Evolutionary conservation across 2,329 filamentous ascomycete genomes (phyloP).

Genomic region (Xylariales sp.): DNA sequence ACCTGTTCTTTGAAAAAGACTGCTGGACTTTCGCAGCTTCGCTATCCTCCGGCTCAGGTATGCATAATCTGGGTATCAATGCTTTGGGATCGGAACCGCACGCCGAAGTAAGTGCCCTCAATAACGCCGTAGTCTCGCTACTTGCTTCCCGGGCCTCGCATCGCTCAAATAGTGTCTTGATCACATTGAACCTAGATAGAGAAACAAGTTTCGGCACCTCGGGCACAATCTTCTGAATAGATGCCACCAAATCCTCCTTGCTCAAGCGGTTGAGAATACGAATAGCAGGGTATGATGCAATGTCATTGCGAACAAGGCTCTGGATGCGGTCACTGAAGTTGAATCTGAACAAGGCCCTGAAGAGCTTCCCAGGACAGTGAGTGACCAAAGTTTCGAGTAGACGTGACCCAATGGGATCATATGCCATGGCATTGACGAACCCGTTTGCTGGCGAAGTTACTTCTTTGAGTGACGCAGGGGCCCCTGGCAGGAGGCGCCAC

Average conservation of each 20-base stretch:
- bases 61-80: slow-evolving; percentile 46
- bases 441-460: slow-evolving; percentile 65
- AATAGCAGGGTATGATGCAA: slow-evolving; percentile 82
- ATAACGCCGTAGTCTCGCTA: slow-evolving; percentile 44
- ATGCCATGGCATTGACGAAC: slow-evolving; percentile 83
- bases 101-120: slow-evolving; percentile 42
- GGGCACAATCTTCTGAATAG: slow-evolving; percentile 66
- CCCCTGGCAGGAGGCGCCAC: slow-evolving; percentile 73
- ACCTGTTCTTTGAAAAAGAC: slow-evolving; percentile 49
- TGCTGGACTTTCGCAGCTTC: slow-evolving; percentile 31
- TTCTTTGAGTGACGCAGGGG: slow-evolving; percentile 63
- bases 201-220: slow-evolving; percentile 70
- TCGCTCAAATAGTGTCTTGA: slow-evolving; percentile 78
- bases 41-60: slow-evolving; percentile 30
- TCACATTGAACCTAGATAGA: slow-evolving; percentile 70
- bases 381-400: slow-evolving; percentile 82
- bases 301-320: slow-evolving; percentile 80
- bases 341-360: slow-evolving; percentile 79
- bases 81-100: slow-evolving; percentile 43
- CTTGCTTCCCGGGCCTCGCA: slow-evolving; percentile 64
- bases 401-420: slow-evolving; percentile 85
- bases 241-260: slow-evolving; percentile 76
- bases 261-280: slow-evolving; percentile 77
- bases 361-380: slow-evolving; percentile 77
- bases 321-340: slow-evolving; percentile 77